Percentiles rank a stretch among this genome's conserved stretches.
Evolutionary conservation across 495 filamentous ascomycete species (phyloP).

Genomic region (Hypoxylon cercidicola): DNA sequence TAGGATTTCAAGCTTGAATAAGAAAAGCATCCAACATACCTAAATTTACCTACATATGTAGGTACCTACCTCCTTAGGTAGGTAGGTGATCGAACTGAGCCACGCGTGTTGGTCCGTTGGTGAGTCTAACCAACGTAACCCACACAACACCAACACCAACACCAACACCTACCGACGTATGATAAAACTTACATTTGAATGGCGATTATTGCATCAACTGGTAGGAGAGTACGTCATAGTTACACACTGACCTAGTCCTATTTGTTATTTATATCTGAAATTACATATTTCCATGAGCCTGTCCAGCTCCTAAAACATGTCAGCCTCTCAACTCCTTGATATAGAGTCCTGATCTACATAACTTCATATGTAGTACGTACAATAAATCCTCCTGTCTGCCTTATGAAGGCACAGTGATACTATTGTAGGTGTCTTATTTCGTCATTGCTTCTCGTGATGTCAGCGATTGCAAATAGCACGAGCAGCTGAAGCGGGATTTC

Average conservation of each 20-base stretch:
- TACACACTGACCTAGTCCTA: neutral
- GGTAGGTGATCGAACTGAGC: no score
- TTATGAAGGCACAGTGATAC: neutral
- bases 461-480: neutral
- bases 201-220: neutral
- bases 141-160: no score
- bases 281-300: neutral
- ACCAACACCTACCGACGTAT: no score
- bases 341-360: neutral
- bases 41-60: no score
- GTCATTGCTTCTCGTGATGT: neutral
- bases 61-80: no score
- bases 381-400: neutral
- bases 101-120: no score
- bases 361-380: neutral
- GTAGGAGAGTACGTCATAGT: neutral
- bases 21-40: no score
- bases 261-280: neutral
- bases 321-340: neutral
- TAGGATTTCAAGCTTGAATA: no score
- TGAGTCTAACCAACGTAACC: no score
- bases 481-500: neutral
- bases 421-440: neutral
- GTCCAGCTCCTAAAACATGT: neutral
- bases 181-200: neutral